phyloP scores from a whole-genome alignment of 148 eudicot species.

The Bassia scoparia region DNA sequence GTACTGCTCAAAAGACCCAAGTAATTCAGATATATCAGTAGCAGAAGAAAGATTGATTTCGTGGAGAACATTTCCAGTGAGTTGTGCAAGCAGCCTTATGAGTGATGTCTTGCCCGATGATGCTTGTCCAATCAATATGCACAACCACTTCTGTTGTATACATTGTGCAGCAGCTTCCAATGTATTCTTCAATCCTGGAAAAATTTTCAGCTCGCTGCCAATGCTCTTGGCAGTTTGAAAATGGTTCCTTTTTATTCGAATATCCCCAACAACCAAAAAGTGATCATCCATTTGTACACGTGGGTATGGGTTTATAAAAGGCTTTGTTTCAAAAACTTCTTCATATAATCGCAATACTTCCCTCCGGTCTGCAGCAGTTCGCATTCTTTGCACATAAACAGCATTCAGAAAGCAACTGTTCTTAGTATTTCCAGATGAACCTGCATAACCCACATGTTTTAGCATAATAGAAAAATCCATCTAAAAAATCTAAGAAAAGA shows the following conservation, averaged over 20 bases:
- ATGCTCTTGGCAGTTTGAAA: conserved; percentile 35
- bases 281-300: conserved; percentile 60
- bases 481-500: background rate
- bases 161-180: conserved; percentile 81
- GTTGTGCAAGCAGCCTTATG: conserved; percentile 72
- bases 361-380: conserved; percentile 67
- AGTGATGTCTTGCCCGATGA: conserved; percentile 92
- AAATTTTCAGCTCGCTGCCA: conserved; percentile 54
- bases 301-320: conserved; percentile 64
- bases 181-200: conserved; percentile 62
- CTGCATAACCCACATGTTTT: conserved; percentile 34
- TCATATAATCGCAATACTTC: conserved; percentile 63
- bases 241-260: conserved; percentile 50
- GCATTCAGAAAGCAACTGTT: conserved; percentile 61
- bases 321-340: conserved; percentile 56
- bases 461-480: background rate
- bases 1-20: conserved; percentile 97
- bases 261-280: conserved; percentile 50
- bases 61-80: conserved; percentile 77
- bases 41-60: conserved; percentile 94
- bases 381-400: conserved; percentile 94
- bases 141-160: conserved; percentile 75
- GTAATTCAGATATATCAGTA: conserved; percentile 84
- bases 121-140: conserved; percentile 84
- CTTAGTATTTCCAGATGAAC: conserved; percentile 49